Percentiles rank a stretch among this genome's conserved stretches.
Evolutionary conservation across 2,329 filamentous ascomycete species (phyloP).

Genomic region (Drechslera avenae): DNA sequence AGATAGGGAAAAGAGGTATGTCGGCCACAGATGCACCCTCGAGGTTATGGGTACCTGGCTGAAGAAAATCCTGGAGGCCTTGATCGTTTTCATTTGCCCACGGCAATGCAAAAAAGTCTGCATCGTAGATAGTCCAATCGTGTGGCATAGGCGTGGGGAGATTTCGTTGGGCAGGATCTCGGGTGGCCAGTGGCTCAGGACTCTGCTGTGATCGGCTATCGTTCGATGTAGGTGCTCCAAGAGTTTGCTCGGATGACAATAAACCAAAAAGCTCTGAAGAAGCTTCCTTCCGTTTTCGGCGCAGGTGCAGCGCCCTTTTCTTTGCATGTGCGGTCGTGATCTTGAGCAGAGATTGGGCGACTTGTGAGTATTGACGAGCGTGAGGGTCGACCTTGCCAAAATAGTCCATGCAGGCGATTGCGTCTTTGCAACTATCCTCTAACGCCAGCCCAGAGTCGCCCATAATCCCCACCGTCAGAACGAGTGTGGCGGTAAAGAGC

Average conservation of each 20-base stretch:
- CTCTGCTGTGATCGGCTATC: constrained; percentile 1
- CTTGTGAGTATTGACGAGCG: constrained; percentile 38
- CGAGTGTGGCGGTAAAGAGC: constrained; percentile 40
- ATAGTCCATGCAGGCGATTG: constrained; percentile 35
- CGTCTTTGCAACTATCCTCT: constrained; percentile 27
- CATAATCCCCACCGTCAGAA: constrained; percentile 33
- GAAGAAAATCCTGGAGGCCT: constrained; percentile 38
- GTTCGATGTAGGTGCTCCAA: not conserved
- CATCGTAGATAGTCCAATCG: constrained; percentile 42
- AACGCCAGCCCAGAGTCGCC: constrained; percentile 31
- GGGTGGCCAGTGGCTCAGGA: constrained; percentile 3
- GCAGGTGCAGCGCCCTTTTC: constrained; percentile 30
- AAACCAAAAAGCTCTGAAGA: constrained; percentile 40
- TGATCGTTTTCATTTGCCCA: constrained; percentile 41
- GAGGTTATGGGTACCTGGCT: constrained; percentile 37
- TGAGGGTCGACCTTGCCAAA: constrained; percentile 37
- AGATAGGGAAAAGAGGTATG: constrained; percentile 40
- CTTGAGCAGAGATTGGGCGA: constrained; percentile 33
- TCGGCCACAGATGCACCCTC: constrained; percentile 39
- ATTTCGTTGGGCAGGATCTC: constrained; percentile 9
- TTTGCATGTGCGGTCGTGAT: constrained; percentile 32
- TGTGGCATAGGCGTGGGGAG: constrained; percentile 14
- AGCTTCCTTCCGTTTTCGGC: constrained; percentile 33
- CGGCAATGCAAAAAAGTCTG: constrained; percentile 38
- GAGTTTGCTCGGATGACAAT: constrained; percentile 17